Percentiles rank a stretch among this genome's conserved stretches.
Evolutionary conservation across 2,329 filamentous ascomycete species (phyloP).

Genomic region (Colletotrichum sublineola): DNA sequence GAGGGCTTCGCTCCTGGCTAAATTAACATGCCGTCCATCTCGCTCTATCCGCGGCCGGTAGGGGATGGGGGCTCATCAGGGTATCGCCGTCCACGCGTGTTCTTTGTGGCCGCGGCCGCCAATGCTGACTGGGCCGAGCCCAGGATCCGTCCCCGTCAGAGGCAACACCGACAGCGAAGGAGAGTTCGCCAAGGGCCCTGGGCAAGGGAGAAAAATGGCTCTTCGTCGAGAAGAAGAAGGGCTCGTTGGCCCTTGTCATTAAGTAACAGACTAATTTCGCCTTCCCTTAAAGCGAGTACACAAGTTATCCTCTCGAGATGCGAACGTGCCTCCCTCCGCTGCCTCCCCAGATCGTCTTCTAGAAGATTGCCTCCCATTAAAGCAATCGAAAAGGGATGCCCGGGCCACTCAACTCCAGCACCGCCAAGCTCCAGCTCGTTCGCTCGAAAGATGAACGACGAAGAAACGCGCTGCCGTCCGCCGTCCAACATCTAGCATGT

Average conservation of each 20-base stretch:
- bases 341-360: not conserved
- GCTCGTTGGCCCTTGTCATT: slow-evolving; percentile 20
- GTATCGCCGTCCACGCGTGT: not conserved
- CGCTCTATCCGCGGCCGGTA: not conserved
- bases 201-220: no score
- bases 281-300: not conserved
- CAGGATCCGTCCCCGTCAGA: not conserved
- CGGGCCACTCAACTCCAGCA: not conserved
- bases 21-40: not conserved
- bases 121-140: not conserved
- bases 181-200: not conserved
- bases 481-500: not conserved
- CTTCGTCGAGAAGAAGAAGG: not conserved
- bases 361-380: not conserved
- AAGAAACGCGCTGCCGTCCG: no score
- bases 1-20: not conserved
- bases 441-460: no score
- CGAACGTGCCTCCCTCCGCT: not conserved
- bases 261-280: slow-evolving; percentile 20
- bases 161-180: not conserved
- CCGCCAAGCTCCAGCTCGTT: not conserved
- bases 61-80: not conserved
- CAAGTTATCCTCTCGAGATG: not conserved
- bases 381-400: not conserved
- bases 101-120: slow-evolving; percentile 1